These are phyloP conservation scores for Coemansia interrupta DNA, from an alignment of 192 early-diverging fungal species.

Conservation along the genomic window DNA sequence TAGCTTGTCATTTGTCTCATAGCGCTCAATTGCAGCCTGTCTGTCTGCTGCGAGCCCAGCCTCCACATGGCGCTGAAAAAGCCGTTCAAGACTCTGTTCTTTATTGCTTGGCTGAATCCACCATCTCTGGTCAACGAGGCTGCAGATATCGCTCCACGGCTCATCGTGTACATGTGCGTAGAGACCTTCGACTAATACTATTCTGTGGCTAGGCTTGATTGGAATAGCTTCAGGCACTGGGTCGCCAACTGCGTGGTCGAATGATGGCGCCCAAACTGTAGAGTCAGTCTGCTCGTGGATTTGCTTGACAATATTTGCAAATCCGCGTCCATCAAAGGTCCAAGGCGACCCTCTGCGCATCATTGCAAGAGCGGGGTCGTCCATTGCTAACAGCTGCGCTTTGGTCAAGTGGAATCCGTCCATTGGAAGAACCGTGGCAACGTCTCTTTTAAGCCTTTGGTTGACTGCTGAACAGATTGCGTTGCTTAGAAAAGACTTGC, in stretches of 20 bases:
- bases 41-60: not conserved
- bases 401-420: conserved; percentile 59
- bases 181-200: conserved; percentile 3
- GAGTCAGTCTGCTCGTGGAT: conserved; percentile 7
- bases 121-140: conserved; percentile 4
- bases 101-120: conserved; percentile 1
- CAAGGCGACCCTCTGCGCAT: conserved; percentile 54
- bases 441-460: not conserved
- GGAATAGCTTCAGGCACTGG: conserved; percentile 44
- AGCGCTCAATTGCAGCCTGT: not conserved
- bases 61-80: not conserved
- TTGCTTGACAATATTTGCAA: conserved; percentile 18
- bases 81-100: not conserved
- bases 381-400: conserved; percentile 6
- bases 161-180: conserved; percentile 6
- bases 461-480: conserved; percentile 15
- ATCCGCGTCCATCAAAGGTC: conserved; percentile 53
- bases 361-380: conserved; percentile 44
- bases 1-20: not conserved
- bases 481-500: conserved; percentile 35
- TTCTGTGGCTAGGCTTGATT: conserved; percentile 15
- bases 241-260: conserved; percentile 55
- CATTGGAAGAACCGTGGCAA: conserved; percentile 52
- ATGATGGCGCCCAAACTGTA: conserved; percentile 39
- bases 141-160: conserved; percentile 1